These are phyloP conservation scores for Anethum foeniculum DNA, from an alignment of 140 eudicot species.

Conservation along the genomic window DNA sequence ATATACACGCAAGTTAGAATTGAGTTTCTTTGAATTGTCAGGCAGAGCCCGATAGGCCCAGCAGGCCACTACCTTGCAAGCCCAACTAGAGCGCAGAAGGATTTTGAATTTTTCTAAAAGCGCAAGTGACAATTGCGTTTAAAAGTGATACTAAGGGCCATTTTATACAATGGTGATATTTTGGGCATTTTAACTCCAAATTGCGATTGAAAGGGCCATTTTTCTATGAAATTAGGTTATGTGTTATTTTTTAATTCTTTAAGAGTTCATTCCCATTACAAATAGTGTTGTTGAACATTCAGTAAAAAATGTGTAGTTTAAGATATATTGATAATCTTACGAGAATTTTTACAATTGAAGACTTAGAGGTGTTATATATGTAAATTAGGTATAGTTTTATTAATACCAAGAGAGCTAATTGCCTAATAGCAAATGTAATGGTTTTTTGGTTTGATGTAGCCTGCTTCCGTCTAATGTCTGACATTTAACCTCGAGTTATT, in stretches of 20 bases:
- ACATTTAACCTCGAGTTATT: background rate
- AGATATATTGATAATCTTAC: background rate
- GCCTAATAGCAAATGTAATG: background rate
- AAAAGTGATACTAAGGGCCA: too few relatives aligned
- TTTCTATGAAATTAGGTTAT: background rate
- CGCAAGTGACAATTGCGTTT: too few relatives aligned
- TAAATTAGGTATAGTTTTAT: background rate
- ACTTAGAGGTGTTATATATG: background rate
- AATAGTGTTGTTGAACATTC: background rate
- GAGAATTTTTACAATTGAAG: background rate
- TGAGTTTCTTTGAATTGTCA: too few relatives aligned
- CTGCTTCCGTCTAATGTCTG: background rate
- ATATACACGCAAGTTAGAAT: too few relatives aligned
- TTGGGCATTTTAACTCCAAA: too few relatives aligned
- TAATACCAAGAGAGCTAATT: background rate
- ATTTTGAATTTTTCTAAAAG: too few relatives aligned
- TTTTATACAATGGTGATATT: too few relatives aligned
- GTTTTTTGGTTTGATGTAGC: background rate
- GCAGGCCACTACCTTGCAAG: too few relatives aligned
- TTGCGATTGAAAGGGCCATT: too few relatives aligned
- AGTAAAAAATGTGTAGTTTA: background rate
- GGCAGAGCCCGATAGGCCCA: too few relatives aligned
- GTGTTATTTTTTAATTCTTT: too few relatives aligned
- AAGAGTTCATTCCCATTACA: background rate
- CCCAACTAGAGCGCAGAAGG: too few relatives aligned